Conservation (phyloP, 352 stramenopile genomes). For the Phytopythium helicoides region DNA sequence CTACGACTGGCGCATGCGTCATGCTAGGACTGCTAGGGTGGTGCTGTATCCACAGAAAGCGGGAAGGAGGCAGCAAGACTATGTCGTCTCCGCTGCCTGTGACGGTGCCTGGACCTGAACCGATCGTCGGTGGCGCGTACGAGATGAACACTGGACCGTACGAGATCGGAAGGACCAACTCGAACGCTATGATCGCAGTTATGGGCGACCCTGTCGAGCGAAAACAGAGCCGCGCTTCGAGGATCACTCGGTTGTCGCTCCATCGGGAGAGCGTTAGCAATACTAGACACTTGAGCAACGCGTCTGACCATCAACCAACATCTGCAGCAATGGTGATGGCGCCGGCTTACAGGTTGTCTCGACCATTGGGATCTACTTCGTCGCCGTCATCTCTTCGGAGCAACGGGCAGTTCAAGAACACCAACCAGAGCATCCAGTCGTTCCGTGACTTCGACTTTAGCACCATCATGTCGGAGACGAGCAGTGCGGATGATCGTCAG, state of each 20-base stretch:
- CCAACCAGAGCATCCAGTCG: background rate
- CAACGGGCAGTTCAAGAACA: background rate
- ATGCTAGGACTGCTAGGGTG: conserved; percentile 23
- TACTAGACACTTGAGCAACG: too few species aligned
- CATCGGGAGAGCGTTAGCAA: too few species aligned
- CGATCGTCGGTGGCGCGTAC: background rate
- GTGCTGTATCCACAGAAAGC: conserved; percentile 12
- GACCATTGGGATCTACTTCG: background rate
- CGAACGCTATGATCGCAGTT: conserved; percentile 2
- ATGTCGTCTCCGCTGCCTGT: conserved; percentile 10
- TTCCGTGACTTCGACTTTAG: background rate
- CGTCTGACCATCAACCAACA: too few species aligned
- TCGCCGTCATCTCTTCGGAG: background rate
- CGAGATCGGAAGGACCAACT: background rate
- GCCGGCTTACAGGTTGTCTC: background rate
- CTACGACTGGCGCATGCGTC: conserved; percentile 16
- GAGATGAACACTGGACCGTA: background rate
- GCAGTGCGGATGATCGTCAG: conserved; percentile 1
- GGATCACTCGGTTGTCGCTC: conserved; percentile 1
- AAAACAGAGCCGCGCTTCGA: background rate
- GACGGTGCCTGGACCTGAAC: background rate
- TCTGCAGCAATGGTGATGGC: background rate
- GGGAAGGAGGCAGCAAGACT: conserved; percentile 8
- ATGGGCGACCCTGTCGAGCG: conserved; percentile 1
- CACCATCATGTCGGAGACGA: background rate